Percentiles rank a stretch among this genome's conserved stretches.
Evolutionary conservation across 345 rosid species (phyloP).

Genomic region (Psidium guajava): DNA sequence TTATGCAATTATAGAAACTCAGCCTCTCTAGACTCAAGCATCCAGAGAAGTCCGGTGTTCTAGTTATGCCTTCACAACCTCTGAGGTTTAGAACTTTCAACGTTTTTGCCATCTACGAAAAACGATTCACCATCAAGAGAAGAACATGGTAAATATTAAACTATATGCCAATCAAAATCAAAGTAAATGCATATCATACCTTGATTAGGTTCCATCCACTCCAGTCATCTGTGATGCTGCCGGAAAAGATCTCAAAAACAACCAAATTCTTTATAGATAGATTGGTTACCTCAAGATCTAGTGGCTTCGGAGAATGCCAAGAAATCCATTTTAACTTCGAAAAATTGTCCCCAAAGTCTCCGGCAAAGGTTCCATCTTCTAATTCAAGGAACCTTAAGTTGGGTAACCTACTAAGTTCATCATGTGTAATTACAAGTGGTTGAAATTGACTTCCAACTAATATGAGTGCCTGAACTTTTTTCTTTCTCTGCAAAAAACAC

Average conservation of each 20-base stretch:
- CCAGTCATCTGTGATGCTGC: neutral
- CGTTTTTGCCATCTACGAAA: neutral
- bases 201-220: neutral
- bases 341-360: neutral
- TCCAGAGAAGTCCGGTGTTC: neutral
- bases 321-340: neutral
- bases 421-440: neutral
- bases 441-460: neutral
- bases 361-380: neutral
- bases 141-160: neutral
- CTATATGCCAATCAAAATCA: neutral
- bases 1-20: neutral
- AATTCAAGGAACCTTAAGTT: neutral
- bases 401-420: neutral
- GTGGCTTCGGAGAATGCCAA: neutral
- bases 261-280: slow-evolving; percentile 1
- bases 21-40: neutral
- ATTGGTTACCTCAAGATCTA: neutral
- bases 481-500: neutral
- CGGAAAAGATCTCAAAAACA: neutral
- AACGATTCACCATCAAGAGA: neutral
- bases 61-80: neutral
- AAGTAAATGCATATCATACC: neutral
- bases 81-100: neutral
- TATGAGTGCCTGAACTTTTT: neutral